Conservation (phyloP, 2,329 filamentous ascomycete genomes). For the Dothiorella sarmentorum region DNA sequence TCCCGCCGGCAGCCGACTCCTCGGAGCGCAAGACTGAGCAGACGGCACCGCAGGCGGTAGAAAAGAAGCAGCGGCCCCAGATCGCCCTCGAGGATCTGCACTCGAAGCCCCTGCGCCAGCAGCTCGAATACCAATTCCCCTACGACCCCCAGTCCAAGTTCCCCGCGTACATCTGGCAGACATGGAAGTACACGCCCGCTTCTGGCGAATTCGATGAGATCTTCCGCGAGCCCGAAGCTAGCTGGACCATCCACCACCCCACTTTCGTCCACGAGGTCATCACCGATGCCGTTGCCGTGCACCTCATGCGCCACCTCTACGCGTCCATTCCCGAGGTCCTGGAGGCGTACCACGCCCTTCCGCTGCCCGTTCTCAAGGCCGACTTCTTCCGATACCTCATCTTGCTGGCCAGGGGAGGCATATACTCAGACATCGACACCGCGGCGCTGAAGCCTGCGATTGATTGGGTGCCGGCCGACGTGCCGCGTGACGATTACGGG, state of each 20-base stretch:
- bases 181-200: slow-evolving; percentile 85
- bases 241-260: slow-evolving; percentile 83
- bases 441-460: slow-evolving; percentile 75
- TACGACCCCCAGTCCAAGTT: slow-evolving; percentile 88
- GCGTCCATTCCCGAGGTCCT: slow-evolving; percentile 57
- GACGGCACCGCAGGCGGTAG: slow-evolving; percentile 25
- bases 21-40: slow-evolving; percentile 16
- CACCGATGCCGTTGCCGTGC: slow-evolving; percentile 79
- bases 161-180: slow-evolving; percentile 98
- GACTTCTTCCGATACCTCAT: slow-evolving; percentile 68
- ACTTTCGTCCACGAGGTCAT: slow-evolving; percentile 95
- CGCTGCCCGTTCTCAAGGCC: slow-evolving; percentile 55
- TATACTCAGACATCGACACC: slow-evolving; percentile 85
- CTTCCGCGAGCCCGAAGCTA: slow-evolving; percentile 80
- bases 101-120: slow-evolving; percentile 68
- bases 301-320: slow-evolving; percentile 82
- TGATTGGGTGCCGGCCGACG: slow-evolving; percentile 79
- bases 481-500: slow-evolving; percentile 75
- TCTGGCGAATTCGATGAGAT: slow-evolving; percentile 69
- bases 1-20: neutral
- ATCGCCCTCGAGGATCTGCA: slow-evolving; percentile 67
- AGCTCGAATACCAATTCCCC: slow-evolving; percentile 88
- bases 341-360: slow-evolving; percentile 49
- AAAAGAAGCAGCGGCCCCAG: slow-evolving; percentile 51
- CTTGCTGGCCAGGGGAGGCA: slow-evolving; percentile 71